Percentiles rank a stretch among this genome's conserved stretches.
These are phyloP conservation scores for Boletellus emodensis DNA, from an alignment of 768 basidiomycete genomes.

Conservation along the genomic window DNA sequence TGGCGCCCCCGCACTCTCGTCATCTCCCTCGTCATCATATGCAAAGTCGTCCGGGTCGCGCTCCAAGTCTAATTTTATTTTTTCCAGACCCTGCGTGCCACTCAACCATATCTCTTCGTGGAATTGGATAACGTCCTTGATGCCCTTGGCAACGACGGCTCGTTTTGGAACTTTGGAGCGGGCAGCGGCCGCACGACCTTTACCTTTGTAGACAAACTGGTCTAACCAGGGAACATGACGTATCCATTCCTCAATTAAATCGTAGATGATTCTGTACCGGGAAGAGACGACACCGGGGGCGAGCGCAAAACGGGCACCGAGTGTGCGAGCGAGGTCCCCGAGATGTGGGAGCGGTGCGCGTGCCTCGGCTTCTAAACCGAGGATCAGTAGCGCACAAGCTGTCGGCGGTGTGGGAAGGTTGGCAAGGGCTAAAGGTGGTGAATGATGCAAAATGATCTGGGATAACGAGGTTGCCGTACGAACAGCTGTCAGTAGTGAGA, in stretches of 20 bases:
- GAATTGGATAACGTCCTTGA: constrained; percentile 67
- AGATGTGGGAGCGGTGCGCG: constrained; percentile 50
- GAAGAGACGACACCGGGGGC: constrained; percentile 56
- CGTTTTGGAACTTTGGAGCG: constrained; percentile 62
- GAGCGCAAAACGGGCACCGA: constrained; percentile 50
- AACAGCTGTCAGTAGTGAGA: constrained; percentile 38
- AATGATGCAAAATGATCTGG: constrained; percentile 39
- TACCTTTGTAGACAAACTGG: constrained; percentile 42
- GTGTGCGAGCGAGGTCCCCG: constrained; percentile 51
- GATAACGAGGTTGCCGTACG: constrained; percentile 44
- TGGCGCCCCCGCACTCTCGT: constrained; percentile 6
- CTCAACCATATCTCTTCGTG: constrained; percentile 58
- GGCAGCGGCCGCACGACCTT: constrained; percentile 34
- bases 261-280: constrained; percentile 65
- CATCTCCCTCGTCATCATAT: constrained; percentile 29
- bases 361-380: constrained; percentile 66
- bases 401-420: constrained; percentile 42
- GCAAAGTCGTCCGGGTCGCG: constrained; percentile 28
- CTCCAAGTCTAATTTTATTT: constrained; percentile 39
- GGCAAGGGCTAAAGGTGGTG: constrained; percentile 38
- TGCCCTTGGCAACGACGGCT: constrained; percentile 59
- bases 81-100: constrained; percentile 33
- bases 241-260: constrained; percentile 55
- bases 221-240: constrained; percentile 72
- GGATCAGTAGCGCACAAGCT: constrained; percentile 66